Base-by-base conservation (phyloP, 768 basidiomycete species). In the Tulasnella sp. region DNA sequence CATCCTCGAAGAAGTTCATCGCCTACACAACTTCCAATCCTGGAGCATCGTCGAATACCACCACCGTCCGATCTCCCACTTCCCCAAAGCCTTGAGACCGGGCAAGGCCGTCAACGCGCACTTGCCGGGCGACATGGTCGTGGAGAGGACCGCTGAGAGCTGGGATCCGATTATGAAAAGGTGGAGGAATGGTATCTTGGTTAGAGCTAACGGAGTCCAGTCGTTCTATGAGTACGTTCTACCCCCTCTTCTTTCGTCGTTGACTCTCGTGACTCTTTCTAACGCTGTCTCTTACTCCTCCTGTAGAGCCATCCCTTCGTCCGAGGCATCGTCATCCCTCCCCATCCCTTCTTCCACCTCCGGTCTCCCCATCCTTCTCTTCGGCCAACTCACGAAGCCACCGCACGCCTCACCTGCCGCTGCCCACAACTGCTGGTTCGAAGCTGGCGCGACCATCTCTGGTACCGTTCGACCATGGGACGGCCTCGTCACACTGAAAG, bases 391-490 rank as follows among this genome's bases (percentile, higher is more conserved):
- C 40, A 75, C 46, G 2, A 28, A 41, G 14, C 40, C 74, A 9
- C 74, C 74, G 6, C n/a, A 6, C 41, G 1, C 12, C 24, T 42
- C 74, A n/a, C 41, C 74, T 41, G 41, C 40, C 11, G 34, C 20
- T 1, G 40, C 24, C 16, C 73, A 41, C 16, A n/a, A 31, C 74
- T 37, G 1, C 31, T 48, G 74, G 24, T 75, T 75, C n/a, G 31
- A 44, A 75, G 41, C 44, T 37, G 76, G 76, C 46, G 22, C 79
- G 20, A 80, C n/a, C 28, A 24, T 75, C 11, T 44, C 28, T 42
- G 79, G 79, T 0, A 80, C 44, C 72, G 72, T 80, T 58, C 79
- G 79, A 12, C 42, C 72, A 24, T 80, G 79, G 79, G 79, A 80
- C 42, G 79, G 79, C 3, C 74, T 80, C 48, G 58, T 80, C 40